Conservation (phyloP, 2,329 filamentous ascomycete genomes). For the Aspergillus bombycis region DNA sequence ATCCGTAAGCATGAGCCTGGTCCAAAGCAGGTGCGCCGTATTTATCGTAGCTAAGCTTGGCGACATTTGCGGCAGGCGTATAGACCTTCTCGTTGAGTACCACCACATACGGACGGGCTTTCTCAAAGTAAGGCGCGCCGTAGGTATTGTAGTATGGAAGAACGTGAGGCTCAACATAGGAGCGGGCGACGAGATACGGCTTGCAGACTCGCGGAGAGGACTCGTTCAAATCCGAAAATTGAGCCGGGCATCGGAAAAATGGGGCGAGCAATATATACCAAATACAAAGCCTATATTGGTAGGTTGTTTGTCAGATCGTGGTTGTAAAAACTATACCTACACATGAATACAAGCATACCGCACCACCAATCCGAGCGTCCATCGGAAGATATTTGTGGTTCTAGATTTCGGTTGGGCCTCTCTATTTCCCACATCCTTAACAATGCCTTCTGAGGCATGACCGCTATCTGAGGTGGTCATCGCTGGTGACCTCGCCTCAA, state of each 20-base stretch:
- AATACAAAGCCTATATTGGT: slow-evolving; percentile 65
- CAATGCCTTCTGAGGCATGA: slow-evolving; percentile 23
- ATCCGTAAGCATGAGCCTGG: slow-evolving; percentile 67
- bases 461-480: slow-evolving; percentile 35
- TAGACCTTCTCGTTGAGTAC: slow-evolving; percentile 64
- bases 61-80: slow-evolving; percentile 67
- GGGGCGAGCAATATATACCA: slow-evolving; percentile 87
- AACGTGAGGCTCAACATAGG: slow-evolving; percentile 72
- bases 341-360: slow-evolving; percentile 33
- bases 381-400: slow-evolving; percentile 30
- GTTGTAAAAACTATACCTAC: neutral
- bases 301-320: neutral
- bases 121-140: slow-evolving; percentile 78
- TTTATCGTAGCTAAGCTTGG: slow-evolving; percentile 62
- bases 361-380: slow-evolving; percentile 39
- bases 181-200: slow-evolving; percentile 71
- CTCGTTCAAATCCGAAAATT: slow-evolving; percentile 67
- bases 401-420: slow-evolving; percentile 16
- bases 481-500: slow-evolving; percentile 14
- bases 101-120: slow-evolving; percentile 72
- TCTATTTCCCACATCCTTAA: slow-evolving; percentile 19
- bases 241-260: slow-evolving; percentile 78
- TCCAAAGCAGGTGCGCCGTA: slow-evolving; percentile 76
- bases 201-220: slow-evolving; percentile 78
- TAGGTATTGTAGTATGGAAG: slow-evolving; percentile 86